Evolutionary conservation across 768 basidiomycete species (phyloP), one percentile per base, ranked within the genome.

Genomic region (Nevesoporus exiguus): DNA sequence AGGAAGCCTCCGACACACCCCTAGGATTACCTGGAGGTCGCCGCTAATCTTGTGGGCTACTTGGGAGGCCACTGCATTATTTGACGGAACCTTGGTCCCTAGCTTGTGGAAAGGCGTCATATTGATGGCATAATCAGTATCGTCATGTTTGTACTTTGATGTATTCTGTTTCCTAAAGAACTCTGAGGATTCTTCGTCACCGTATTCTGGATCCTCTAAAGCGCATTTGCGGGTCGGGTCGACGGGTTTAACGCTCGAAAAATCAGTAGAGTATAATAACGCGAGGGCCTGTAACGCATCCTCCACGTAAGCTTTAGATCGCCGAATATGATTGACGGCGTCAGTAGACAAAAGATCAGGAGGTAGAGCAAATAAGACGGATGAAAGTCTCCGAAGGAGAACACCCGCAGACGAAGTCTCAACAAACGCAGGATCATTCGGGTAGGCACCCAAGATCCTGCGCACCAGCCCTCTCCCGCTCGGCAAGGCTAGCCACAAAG

Each of bases 381-480:
- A 54, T 4, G 69, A 67, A 33, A 76, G 53, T 21, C 55, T 52
- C 10, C 39, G 56, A 36, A 75, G 57, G 25, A 75, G 47, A 19
- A 42, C 53, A 25, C 33, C 44, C 17, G 62, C 52, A 25, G 21
- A 51, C 5, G 74, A 73, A 3, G 42, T 9, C 14, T 44, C 51
- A 43, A 69, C 60, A 17, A 53, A 61, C 14, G 58, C 57, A 7
- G 64, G 55, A 39, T 60, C 60, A 0, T 46, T 52, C 2, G 75
- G 76, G 48, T 74, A 77, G 15, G 55, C 49, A 15, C 66, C 56
- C 17, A 76, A 17, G 27, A 78, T 70, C 63, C 61, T 70, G 34
- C 31, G 19, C 37, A 59, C 52, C 22, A 74, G n/a, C 19, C 31
- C 15, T 22, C 30, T 44, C n/a, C 42, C 48, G 14, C 36, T 49